These are phyloP conservation scores for Aurantiochytrium sp. DNA, from an alignment of 108 stramenopile genomes.

Conservation along the genomic window DNA sequence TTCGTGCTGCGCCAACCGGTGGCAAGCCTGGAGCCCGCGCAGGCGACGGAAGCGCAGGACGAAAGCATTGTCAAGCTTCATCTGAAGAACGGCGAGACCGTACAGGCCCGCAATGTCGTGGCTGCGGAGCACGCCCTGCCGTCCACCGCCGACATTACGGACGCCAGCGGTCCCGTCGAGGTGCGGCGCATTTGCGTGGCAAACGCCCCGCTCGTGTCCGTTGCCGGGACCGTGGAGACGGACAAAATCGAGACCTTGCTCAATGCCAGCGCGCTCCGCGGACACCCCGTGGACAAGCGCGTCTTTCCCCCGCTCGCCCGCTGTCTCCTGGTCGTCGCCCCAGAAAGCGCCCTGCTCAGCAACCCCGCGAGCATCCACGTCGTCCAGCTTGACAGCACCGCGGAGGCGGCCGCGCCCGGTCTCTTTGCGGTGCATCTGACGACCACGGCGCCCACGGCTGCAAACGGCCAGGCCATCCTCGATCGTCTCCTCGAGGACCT, in stretches of 20 bases:
- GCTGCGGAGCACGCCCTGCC: not conserved
- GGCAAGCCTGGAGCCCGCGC: not conserved
- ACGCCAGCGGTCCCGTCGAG: not conserved
- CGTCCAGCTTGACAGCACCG: not conserved
- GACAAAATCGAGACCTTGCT: not conserved
- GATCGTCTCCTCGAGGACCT: not conserved
- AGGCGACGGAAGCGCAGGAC: not conserved
- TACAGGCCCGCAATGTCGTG: not conserved
- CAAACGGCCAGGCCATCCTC: not conserved
- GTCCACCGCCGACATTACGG: not conserved
- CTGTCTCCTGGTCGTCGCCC: not conserved
- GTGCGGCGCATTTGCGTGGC: not conserved
- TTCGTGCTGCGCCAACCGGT: slow-evolving; percentile 32
- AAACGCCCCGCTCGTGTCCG: not conserved
- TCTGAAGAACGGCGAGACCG: not conserved
- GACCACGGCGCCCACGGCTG: not conserved
- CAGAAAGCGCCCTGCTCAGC: not conserved
- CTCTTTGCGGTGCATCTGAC: not conserved
- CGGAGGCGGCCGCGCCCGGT: not conserved
- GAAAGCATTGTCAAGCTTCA: not conserved
- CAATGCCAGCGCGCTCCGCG: not conserved
- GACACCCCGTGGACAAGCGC: not conserved
- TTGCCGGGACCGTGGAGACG: not conserved
- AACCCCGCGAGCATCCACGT: not conserved
- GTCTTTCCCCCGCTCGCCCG: not conserved